Base-by-base conservation (phyloP, 306 rosid genomes). In the Biancaea sappan region DNA sequence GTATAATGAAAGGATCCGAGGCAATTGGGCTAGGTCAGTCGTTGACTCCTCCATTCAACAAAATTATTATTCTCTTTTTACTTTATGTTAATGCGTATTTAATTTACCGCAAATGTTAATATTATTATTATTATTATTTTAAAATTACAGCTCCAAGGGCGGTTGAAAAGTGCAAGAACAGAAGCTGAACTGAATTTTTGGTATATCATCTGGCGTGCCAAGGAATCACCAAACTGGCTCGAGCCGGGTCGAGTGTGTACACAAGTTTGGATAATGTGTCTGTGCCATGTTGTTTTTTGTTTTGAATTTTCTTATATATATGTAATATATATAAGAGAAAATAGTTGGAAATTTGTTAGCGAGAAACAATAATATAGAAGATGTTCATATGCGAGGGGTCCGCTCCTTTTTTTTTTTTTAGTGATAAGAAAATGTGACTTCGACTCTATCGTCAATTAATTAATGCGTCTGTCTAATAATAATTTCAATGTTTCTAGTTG, bases 1-100 rank as follows among this genome's bases (percentile, higher is more conserved):
- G 91, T 37, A 84, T 89, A 76, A 88, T 87, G 97, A 91, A 88
- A 76, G 94, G 94, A 72, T 91, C 94, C 7, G 97, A 88, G 59
- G 94, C 97, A 22, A 87, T 88, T 5, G 94, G 97, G 63, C 89
- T 88, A 18, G 97, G 94, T 88, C 63, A 40, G 77, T 69, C 16
- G 9, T 31, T 21, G 2, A 13, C n/a, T 22, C 59, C 25, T 52
- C 10, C 0, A 52, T 10, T 19, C 9, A 52, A 11, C 59, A 1
- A 1, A 14, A 21, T 3, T 51, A 51, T 2, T 25, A 19, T 11
- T 5, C 6, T 11, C n/a, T 6, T 8, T 7, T 4, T 7, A 0
- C 19, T 9, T 1, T 8, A 51, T 51, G 19, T 21, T 51, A 2
- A 34, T 34, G 37, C 2, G 41, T 9, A 18, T 5, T 64, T 6